Conservation (phyloP, 805 yeast species). For the Saturnispora bothae region DNA sequence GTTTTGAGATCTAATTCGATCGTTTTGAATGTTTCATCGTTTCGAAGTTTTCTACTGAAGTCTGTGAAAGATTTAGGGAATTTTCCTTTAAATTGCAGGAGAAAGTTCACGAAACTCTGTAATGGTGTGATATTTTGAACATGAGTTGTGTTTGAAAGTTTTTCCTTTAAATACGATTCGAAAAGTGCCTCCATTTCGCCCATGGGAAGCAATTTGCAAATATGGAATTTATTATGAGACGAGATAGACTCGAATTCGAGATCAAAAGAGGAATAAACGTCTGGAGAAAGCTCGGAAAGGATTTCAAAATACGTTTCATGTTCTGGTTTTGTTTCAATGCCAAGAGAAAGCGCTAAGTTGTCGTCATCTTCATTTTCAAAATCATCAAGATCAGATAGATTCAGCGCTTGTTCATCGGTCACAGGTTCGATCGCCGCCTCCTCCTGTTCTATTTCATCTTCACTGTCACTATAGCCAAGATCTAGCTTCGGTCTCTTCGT, state of each 20-base stretch:
- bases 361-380: constrained; percentile 1
- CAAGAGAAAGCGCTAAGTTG: too few relatives aligned
- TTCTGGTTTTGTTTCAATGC: too few relatives aligned
- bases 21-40: background rate
- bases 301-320: too few relatives aligned
- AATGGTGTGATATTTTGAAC: background rate
- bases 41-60: constrained; percentile 3
- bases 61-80: constrained; percentile 6
- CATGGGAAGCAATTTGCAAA: constrained; percentile 13
- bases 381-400: constrained; percentile 14
- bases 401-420: constrained; percentile 9
- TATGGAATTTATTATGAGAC: constrained; percentile 16
- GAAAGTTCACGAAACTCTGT: background rate
- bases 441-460: constrained; percentile 5
- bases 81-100: background rate
- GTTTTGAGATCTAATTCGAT: background rate
- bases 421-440: constrained; percentile 8
- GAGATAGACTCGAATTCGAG: constrained; percentile 15
- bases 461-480: constrained; percentile 4
- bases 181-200: constrained; percentile 9
- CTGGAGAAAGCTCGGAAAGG: background rate
- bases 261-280: constrained; percentile 13
- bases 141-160: too few relatives aligned
- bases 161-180: constrained; percentile 10
- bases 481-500: constrained; percentile 1